These are phyloP conservation scores for Linaria vulgaris DNA, from an alignment of 257 asterid species.

Conservation along the genomic window DNA sequence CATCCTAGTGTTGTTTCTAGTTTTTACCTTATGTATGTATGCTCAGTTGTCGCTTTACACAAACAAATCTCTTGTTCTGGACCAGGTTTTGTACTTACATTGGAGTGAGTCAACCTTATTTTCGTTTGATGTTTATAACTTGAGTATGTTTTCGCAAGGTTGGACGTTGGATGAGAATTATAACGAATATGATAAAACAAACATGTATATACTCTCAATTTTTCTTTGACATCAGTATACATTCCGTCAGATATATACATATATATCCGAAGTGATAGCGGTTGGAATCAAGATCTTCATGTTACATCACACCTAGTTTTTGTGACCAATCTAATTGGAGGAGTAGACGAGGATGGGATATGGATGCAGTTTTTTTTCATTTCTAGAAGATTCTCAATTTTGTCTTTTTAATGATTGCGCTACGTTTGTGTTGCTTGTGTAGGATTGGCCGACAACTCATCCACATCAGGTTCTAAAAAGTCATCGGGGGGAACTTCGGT, in stretches of 20 bases:
- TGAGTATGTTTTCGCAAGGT: neutral
- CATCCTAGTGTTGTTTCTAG: too few relatives aligned
- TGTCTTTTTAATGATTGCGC: neutral
- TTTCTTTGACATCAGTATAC: neutral
- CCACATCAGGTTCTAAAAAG: constrained; percentile 32
- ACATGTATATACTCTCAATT: neutral
- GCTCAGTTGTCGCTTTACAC: too few relatives aligned
- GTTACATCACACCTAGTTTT: neutral
- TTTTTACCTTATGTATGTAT: too few relatives aligned
- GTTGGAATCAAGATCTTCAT: constrained; percentile 9
- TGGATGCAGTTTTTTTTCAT: constrained; percentile 1
- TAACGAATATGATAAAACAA: too few relatives aligned
- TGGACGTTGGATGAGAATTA: neutral
- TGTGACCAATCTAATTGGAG: neutral
- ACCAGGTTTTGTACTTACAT: too few relatives aligned
- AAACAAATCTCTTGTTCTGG: too few relatives aligned
- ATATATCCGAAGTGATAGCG: neutral
- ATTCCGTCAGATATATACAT: neutral
- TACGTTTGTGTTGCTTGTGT: constrained; percentile 10
- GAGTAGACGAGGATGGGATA: neutral
- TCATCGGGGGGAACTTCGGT: constrained; percentile 40
- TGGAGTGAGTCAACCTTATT: neutral
- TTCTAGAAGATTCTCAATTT: too few relatives aligned
- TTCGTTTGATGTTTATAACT: neutral
- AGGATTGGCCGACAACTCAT: constrained; percentile 53